Conservation (phyloP, 805 yeast species). For the Barnettozyma botsteinii region DNA sequence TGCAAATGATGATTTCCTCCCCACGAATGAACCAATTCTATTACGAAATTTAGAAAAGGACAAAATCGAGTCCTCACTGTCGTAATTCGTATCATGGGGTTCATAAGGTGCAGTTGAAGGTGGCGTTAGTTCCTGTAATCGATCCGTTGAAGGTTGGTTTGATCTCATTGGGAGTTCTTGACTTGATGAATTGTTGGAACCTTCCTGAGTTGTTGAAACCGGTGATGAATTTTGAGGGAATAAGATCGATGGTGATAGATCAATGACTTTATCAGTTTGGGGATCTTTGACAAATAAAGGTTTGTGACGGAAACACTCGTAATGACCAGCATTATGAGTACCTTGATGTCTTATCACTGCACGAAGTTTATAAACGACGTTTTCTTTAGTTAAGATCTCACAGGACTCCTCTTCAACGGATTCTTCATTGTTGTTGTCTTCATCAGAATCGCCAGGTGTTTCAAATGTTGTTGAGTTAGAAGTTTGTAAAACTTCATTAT, state of each 20-base stretch:
- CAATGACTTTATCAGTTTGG: conserved; percentile 23
- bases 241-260: conserved; percentile 26
- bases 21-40: conserved; percentile 6
- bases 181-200: not conserved
- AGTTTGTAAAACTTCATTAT: conserved; percentile 1
- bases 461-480: conserved; percentile 10
- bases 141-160: conserved; percentile 4
- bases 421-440: conserved; percentile 23
- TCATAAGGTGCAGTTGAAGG: conserved; percentile 16
- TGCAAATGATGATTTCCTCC: conserved; percentile 4
- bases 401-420: conserved; percentile 19
- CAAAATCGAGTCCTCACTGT: conserved; percentile 16
- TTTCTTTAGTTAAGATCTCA: conserved; percentile 25
- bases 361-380: conserved; percentile 49
- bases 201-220: conserved; percentile 4
- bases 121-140: not conserved
- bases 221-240: conserved; percentile 12
- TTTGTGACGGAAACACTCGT: conserved; percentile 80
- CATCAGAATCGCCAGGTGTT: conserved; percentile 13
- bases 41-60: conserved; percentile 11
- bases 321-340: conserved; percentile 83
- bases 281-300: conserved; percentile 42
- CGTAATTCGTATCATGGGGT: conserved; percentile 15
- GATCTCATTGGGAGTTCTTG: not conserved
- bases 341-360: conserved; percentile 85